These are phyloP conservation scores for Coccinonectria pachysandricola DNA, from an alignment of 2,329 filamentous ascomycete species.

Conservation along the genomic window DNA sequence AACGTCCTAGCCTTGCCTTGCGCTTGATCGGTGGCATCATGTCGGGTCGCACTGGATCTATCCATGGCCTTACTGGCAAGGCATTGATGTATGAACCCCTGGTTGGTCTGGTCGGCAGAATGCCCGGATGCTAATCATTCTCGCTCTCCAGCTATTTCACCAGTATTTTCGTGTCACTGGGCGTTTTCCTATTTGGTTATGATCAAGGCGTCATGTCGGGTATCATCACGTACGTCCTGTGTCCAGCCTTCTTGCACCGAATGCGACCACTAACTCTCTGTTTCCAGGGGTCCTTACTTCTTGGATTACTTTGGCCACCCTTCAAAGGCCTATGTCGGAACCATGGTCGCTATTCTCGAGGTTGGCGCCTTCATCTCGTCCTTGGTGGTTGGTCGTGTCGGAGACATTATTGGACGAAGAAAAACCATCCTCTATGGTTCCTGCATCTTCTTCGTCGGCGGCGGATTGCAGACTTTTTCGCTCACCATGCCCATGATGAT, in stretches of 20 bases:
- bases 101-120: too few species aligned
- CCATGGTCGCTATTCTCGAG: conserved; percentile 95
- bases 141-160: conserved; percentile 67
- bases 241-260: neutral
- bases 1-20: conserved; percentile 54
- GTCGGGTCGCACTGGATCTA: conserved; percentile 65
- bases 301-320: conserved; percentile 89
- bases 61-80: conserved; percentile 91
- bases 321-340: conserved; percentile 76
- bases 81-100: conserved; percentile 84
- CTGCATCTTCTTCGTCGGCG: conserved; percentile 74
- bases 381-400: conserved; percentile 73
- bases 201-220: conserved; percentile 84
- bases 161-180: conserved; percentile 78
- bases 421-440: conserved; percentile 91
- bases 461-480: conserved; percentile 73
- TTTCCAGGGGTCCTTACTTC: conserved; percentile 70
- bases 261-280: neutral
- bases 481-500: conserved; percentile 85
- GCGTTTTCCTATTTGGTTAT: conserved; percentile 83
- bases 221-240: conserved; percentile 48
- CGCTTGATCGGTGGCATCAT: conserved; percentile 74
- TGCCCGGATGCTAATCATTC: too few species aligned
- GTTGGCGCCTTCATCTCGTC: conserved; percentile 88
- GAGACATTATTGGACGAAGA: conserved; percentile 82